These are phyloP conservation scores for Picea sitchensis DNA, from an alignment of 75 land plant species.

Conservation along the genomic window DNA sequence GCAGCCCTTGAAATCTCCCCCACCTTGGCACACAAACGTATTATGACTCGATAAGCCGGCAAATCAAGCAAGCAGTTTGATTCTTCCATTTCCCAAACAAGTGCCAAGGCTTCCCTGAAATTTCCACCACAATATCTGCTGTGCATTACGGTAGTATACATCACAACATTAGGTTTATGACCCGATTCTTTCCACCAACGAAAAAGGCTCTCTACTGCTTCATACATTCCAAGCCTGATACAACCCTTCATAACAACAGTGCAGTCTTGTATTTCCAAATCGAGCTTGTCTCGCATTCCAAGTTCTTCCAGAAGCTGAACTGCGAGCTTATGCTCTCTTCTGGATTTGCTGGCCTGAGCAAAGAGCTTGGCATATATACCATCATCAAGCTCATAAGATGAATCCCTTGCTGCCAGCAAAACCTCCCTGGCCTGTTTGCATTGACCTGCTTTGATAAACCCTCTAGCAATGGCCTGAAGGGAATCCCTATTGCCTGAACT, in stretches of 20 bases:
- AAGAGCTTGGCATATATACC: constrained; percentile 63
- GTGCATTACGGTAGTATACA: constrained; percentile 72
- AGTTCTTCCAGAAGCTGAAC: constrained; percentile 38
- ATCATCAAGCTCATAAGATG: constrained; percentile 28
- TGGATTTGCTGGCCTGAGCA: constrained; percentile 35
- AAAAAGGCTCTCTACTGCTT: constrained; percentile 58
- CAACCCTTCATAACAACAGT: constrained; percentile 70
- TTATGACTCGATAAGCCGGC: constrained; percentile 62
- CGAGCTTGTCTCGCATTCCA: constrained; percentile 37
- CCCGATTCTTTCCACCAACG: constrained; percentile 40
- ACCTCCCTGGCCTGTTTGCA: constrained; percentile 48
- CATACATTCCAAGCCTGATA: constrained; percentile 43
- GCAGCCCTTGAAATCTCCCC: constrained; percentile 50
- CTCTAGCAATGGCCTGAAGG: constrained; percentile 42
- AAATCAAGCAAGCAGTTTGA: constrained; percentile 51
- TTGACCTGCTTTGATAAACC: constrained; percentile 49
- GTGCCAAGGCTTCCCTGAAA: constrained; percentile 54
- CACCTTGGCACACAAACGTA: constrained; percentile 54
- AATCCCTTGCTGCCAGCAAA: constrained; percentile 28
- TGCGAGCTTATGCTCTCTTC: constrained; percentile 36
- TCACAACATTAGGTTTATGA: constrained; percentile 48
- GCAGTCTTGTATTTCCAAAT: constrained; percentile 58
- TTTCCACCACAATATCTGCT: constrained; percentile 49
- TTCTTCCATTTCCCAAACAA: constrained; percentile 81
- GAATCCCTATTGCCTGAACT: constrained; percentile 37